Percentiles rank a stretch among this genome's conserved stretches.
Conservation (phyloP, 108 stramenopile genomes). For the Nitzschia sp. region DNA sequence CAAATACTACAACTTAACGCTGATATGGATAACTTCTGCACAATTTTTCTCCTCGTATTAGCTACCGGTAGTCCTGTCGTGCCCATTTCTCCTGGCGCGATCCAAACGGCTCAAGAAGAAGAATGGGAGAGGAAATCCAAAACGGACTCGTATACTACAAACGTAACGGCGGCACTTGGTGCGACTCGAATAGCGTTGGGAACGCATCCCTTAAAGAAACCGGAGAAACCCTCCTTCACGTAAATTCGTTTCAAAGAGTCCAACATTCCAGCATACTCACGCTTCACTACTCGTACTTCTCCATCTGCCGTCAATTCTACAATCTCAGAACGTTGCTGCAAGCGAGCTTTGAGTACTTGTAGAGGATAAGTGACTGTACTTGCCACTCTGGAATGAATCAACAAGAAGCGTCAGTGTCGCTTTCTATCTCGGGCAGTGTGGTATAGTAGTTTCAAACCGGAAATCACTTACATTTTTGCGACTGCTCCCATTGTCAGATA, state of each 20-base stretch:
- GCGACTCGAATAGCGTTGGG: slow-evolving; percentile 96
- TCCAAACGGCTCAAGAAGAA: no score
- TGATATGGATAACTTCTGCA: no score
- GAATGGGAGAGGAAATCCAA: slow-evolving; percentile 47
- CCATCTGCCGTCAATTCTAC: slow-evolving; percentile 69
- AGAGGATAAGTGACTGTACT: slow-evolving; percentile 89
- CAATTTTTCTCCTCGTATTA: no score
- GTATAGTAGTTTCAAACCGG: no score
- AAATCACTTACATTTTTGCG: slow-evolving; percentile 82
- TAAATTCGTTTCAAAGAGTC: slow-evolving; percentile 65
- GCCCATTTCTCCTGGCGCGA: no score
- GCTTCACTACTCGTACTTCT: slow-evolving; percentile 67
- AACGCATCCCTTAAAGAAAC: slow-evolving; percentile 95
- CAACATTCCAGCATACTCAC: slow-evolving; percentile 71
- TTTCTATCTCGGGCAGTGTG: no score
- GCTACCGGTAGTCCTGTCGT: no score
- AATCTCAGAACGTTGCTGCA: slow-evolving; percentile 90
- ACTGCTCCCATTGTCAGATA: slow-evolving; percentile 86
- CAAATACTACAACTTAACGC: no score
- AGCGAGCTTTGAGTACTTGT: slow-evolving; percentile 94
- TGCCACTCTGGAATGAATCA: slow-evolving; percentile 52
- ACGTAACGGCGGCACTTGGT: slow-evolving; percentile 96
- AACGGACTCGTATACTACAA: slow-evolving; percentile 92
- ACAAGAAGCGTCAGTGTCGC: no score
- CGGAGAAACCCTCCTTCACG: slow-evolving; percentile 78